These are phyloP conservation scores for Avena insularis DNA, from an alignment of 176 grass and related monocot species.

Conservation along the genomic window DNA sequence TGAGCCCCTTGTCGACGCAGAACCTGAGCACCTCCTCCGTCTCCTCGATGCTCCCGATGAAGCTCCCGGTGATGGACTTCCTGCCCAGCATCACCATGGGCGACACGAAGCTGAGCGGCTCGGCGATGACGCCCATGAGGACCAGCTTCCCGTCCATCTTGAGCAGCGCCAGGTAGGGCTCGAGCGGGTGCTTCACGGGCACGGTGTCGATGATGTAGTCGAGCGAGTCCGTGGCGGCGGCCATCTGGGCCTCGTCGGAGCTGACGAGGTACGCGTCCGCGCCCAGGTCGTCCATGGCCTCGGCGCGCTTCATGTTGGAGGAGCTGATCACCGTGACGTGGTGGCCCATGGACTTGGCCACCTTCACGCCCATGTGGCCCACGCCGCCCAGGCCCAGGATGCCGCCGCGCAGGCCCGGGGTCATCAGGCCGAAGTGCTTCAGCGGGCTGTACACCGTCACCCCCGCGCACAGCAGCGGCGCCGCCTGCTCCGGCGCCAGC, in stretches of 20 bases:
- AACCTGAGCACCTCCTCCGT: slow-evolving; percentile 77
- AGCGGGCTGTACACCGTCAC: slow-evolving; percentile 96
- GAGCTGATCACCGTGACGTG: slow-evolving; percentile 97
- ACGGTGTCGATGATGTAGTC: slow-evolving; percentile 99
- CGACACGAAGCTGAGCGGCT: slow-evolving; percentile 82
- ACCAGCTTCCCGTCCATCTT: slow-evolving; percentile 80
- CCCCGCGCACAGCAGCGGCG: slow-evolving; percentile 87
- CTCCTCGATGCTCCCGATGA: slow-evolving; percentile 87
- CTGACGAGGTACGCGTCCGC: slow-evolving; percentile 90
- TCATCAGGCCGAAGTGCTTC: slow-evolving; percentile 81
- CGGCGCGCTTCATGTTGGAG: slow-evolving; percentile 70
- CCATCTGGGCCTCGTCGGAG: slow-evolving; percentile 70
- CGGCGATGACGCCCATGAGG: slow-evolving; percentile 82
- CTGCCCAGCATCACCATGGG: slow-evolving; percentile 90
- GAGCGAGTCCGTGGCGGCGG: slow-evolving; percentile 55
- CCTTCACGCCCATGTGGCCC: slow-evolving; percentile 97
- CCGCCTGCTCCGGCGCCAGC: slow-evolving; percentile 83
- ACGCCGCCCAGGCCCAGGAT: slow-evolving; percentile 92
- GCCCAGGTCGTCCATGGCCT: slow-evolving; percentile 87
- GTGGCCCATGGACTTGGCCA: slow-evolving; percentile 91
- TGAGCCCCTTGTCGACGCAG: slow-evolving; percentile 79
- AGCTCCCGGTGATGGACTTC: slow-evolving; percentile 86
- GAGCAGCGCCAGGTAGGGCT: slow-evolving; percentile 84
- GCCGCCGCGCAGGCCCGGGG: slow-evolving; percentile 59
- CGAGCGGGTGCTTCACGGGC: slow-evolving; percentile 79